Evolutionary conservation across 1,284 basidiomycete genomes (phyloP).

Genomic region (Boletus subluridellus): DNA sequence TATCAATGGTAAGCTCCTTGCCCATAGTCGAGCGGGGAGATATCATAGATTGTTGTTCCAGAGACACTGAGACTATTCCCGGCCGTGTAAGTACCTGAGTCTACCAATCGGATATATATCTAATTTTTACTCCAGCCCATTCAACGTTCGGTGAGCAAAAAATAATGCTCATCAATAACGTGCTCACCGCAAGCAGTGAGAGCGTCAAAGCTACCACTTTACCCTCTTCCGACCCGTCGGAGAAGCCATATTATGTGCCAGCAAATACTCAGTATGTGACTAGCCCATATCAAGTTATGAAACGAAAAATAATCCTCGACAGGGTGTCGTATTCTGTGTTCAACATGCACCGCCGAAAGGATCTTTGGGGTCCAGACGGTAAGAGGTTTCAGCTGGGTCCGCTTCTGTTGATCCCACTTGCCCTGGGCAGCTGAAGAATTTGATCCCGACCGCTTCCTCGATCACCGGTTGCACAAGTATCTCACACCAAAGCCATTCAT

Average conservation of each 20-base stretch:
- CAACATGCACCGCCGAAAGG: slow-evolving; percentile 33
- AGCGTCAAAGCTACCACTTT: slow-evolving; percentile 45
- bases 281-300: background rate
- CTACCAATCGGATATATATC: background rate
- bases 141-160: slow-evolving; percentile 26
- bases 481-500: slow-evolving; percentile 36
- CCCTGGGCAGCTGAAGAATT: slow-evolving; percentile 37
- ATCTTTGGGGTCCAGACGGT: slow-evolving; percentile 40
- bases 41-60: slow-evolving; percentile 19
- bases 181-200: slow-evolving; percentile 28
- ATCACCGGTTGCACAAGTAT: slow-evolving; percentile 28
- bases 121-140: slow-evolving; percentile 17
- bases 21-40: background rate
- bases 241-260: slow-evolving; percentile 28
- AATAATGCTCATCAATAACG: background rate
- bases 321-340: slow-evolving; percentile 33
- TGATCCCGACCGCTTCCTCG: slow-evolving; percentile 41
- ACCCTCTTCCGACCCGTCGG: slow-evolving; percentile 23
- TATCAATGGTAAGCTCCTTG: slow-evolving; percentile 40
- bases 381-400: background rate
- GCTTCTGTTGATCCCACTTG: background rate
- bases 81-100: slow-evolving; percentile 42
- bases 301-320: background rate
- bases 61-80: slow-evolving; percentile 60
- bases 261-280: slow-evolving; percentile 45